Evolutionary conservation across 805 yeast species (phyloP), one percentile per base, ranked within the genome.

Genomic region (Yueomyces sinensis): DNA sequence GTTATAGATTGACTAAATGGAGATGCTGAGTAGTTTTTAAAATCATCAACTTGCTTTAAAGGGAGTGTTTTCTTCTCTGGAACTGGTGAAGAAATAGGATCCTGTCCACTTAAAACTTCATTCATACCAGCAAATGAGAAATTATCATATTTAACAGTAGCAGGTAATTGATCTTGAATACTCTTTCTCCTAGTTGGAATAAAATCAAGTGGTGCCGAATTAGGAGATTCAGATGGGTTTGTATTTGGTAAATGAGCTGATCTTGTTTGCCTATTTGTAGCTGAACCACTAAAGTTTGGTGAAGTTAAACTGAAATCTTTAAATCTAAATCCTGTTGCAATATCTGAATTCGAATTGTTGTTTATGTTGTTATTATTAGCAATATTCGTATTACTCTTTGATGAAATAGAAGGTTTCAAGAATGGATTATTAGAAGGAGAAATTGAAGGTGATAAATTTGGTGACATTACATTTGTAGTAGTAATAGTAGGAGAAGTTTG

Each of bases 361-460:
- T n/a, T n/a, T n/a, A n/a, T n/a, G n/a, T n/a, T n/a, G n/a, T n/a
- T n/a, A n/a, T n/a, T n/a, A n/a, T n/a, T n/a, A n/a, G n/a, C n/a
- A n/a, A n/a, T n/a, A n/a, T n/a, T n/a, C n/a, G n/a, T n/a, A n/a
- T n/a, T n/a, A n/a, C n/a, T n/a, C n/a, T n/a, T n/a, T n/a, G n/a
- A n/a, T n/a, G n/a, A n/a, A n/a, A n/a, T n/a, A n/a, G n/a, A n/a
- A n/a, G n/a, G n/a, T 11, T 22, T 22, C 24, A 22, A 9, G 17
- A 32, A 30, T 9, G 30, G 17, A 5, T 29, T 29, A 4, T 19
- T 9, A 70, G 19, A 74, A 66, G 19, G 28, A 9, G 30, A 28
- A 7, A 36, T 4, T 6, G 18, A 2, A 4, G 38, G 35, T 5
- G 38, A 36, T 11, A 5, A 27, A 4, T 32, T 37, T 27, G 37